A percentile compares a stretch with the other conserved stretches of the same genome.
Evolutionary conservation across 768 basidiomycete species (phyloP).

Genomic region (Xerocomellus amylosporus): DNA sequence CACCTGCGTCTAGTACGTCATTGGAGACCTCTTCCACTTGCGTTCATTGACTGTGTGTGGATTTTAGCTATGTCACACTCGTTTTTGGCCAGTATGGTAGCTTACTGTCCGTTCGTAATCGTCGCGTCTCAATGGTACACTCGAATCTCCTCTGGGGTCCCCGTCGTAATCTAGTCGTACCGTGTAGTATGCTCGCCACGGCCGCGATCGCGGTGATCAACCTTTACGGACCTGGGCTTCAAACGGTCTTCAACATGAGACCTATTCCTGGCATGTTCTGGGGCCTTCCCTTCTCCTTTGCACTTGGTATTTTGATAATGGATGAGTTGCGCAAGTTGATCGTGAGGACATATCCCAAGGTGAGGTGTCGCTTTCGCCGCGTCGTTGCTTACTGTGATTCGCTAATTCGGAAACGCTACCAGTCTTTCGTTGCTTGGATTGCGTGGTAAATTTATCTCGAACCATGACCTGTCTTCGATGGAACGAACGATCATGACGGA

Average conservation of each 20-base stretch:
- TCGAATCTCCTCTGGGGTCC: constrained; percentile 38
- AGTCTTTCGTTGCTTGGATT: constrained; percentile 28
- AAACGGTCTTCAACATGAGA: constrained; percentile 27
- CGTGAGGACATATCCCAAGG: constrained; percentile 44
- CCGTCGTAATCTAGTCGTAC: constrained; percentile 35
- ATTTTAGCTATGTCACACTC: constrained; percentile 35
- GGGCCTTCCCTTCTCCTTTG: constrained; percentile 42
- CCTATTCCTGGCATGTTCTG: constrained; percentile 46
- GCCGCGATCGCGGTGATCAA: constrained; percentile 33
- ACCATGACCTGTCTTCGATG: neutral
- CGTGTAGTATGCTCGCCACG: constrained; percentile 34
- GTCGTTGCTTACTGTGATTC: neutral
- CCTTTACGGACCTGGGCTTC: constrained; percentile 35
- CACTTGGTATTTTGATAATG: constrained; percentile 40
- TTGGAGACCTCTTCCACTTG: constrained; percentile 5
- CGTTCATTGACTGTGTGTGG: neutral
- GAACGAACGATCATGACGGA: neutral
- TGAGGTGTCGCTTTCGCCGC: constrained; percentile 8
- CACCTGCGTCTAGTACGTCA: constrained; percentile 41
- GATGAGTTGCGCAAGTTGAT: constrained; percentile 47
- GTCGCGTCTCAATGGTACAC: constrained; percentile 26
- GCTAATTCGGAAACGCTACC: neutral
- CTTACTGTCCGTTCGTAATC: constrained; percentile 28
- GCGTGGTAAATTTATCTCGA: constrained; percentile 12
- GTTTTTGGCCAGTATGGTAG: constrained; percentile 29